Conservation (phyloP, 1,284 basidiomycete genomes). For the Ceratobasidium theobromae region DNA sequence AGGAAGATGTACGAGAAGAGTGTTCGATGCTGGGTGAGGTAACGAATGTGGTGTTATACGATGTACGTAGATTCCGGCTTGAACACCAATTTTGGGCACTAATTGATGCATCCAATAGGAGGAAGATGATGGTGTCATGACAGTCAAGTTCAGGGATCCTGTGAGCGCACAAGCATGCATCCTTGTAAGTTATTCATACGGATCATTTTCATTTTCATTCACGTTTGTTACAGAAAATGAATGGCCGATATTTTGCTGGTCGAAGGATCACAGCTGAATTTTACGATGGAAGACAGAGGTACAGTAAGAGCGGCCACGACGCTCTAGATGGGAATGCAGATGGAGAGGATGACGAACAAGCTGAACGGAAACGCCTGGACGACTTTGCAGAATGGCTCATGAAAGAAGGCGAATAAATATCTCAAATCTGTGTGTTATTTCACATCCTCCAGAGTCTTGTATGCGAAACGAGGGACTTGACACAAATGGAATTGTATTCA, state of each 20-base stretch:
- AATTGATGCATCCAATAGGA: slow-evolving; percentile 57
- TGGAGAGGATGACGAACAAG: slow-evolving; percentile 59
- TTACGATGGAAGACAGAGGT: slow-evolving; percentile 79
- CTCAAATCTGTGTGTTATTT: background rate
- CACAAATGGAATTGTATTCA: slow-evolving; percentile 6
- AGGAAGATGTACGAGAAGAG: slow-evolving; percentile 95
- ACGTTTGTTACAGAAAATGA: slow-evolving; percentile 74
- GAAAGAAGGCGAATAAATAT: slow-evolving; percentile 20
- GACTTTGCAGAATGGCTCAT: slow-evolving; percentile 83
- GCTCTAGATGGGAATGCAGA: slow-evolving; percentile 57
- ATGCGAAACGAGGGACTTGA: background rate
- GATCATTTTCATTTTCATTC: background rate
- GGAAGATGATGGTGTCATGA: slow-evolving; percentile 94
- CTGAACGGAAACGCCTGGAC: slow-evolving; percentile 81
- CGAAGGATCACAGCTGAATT: slow-evolving; percentile 79
- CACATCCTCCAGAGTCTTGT: background rate
- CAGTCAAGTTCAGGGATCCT: slow-evolving; percentile 90
- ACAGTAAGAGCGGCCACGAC: slow-evolving; percentile 66
- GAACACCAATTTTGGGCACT: slow-evolving; percentile 7
- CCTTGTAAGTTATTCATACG: slow-evolving; percentile 54
- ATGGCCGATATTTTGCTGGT: slow-evolving; percentile 90
- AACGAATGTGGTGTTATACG: slow-evolving; percentile 94
- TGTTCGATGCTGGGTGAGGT: slow-evolving; percentile 91
- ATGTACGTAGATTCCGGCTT: slow-evolving; percentile 59
- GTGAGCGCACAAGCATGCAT: slow-evolving; percentile 88